phyloP scores from a whole-genome alignment of 2,329 filamentous ascomycete genomes.

The Pyrenophora seminiperda region DNA sequence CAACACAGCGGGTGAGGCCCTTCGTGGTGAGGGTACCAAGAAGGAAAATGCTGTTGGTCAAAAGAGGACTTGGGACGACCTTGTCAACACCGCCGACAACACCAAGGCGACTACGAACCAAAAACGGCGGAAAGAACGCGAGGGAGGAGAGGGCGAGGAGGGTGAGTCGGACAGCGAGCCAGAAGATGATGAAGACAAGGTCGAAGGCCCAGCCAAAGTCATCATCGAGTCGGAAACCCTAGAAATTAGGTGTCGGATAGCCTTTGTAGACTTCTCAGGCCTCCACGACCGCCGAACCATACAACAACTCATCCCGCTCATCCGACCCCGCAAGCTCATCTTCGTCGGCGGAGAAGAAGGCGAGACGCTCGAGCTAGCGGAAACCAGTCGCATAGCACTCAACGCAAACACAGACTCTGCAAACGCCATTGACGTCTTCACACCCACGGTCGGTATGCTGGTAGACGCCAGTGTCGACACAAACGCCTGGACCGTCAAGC shows the following conservation, averaged over 20 bases:
- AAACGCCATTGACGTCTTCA: conserved; percentile 71
- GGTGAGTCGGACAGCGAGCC: conserved; percentile 54
- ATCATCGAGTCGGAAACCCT: conserved; percentile 68
- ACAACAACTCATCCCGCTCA: conserved; percentile 92
- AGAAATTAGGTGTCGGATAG: conserved; percentile 73
- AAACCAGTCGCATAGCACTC: conserved; percentile 75
- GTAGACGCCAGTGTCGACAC: conserved; percentile 96
- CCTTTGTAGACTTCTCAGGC: conserved; percentile 89
- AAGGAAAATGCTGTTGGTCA: conserved; percentile 68
- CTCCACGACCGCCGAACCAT: conserved; percentile 92
- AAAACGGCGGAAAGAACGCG: conserved; percentile 63
- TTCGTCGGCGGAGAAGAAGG: conserved; percentile 79
- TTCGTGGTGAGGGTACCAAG: conserved; percentile 58
- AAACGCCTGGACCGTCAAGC: conserved; percentile 93
- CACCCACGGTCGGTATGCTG: conserved; percentile 72
- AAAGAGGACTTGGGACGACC: conserved; percentile 92
- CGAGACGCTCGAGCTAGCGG: conserved; percentile 75
- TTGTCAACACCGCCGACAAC: conserved; percentile 50
- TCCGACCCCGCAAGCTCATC: conserved; percentile 92
- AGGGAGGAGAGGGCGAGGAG: conserved; percentile 30
- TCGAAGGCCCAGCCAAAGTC: conserved; percentile 76
- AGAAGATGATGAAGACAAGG: conserved; percentile 59
- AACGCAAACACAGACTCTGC: conserved; percentile 53
- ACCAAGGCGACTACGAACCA: conserved; percentile 51
- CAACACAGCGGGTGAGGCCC: conserved; percentile 69